Evolutionary conservation across 2,329 filamentous ascomycete genomes (phyloP).

Genomic region (Diaporthe amygdali): DNA sequence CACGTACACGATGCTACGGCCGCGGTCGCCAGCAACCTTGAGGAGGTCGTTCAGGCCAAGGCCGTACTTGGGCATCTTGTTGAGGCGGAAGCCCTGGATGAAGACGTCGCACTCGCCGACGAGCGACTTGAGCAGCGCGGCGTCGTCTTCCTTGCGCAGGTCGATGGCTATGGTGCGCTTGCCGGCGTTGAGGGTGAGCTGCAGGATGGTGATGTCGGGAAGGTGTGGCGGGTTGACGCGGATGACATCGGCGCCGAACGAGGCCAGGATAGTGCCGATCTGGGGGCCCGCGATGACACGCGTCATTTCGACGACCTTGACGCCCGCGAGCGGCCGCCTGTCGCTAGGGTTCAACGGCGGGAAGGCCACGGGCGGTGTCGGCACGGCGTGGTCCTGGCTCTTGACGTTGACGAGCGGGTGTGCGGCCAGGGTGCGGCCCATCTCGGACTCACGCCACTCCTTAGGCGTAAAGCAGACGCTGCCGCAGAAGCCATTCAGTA

Average conservation of each 20-base stretch:
- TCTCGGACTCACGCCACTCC: slow-evolving; percentile 47
- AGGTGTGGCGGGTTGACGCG: slow-evolving; percentile 48
- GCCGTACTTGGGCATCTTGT: slow-evolving; percentile 46
- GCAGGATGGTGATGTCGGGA: slow-evolving; percentile 45
- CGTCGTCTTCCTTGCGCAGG: slow-evolving; percentile 33
- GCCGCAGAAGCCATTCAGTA: slow-evolving; percentile 47
- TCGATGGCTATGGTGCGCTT: slow-evolving; percentile 53
- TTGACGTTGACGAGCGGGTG: slow-evolving; percentile 49
- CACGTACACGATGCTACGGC: slow-evolving; percentile 51
- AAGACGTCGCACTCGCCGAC: slow-evolving; percentile 57
- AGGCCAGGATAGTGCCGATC: slow-evolving; percentile 47
- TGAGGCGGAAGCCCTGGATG: slow-evolving; percentile 56
- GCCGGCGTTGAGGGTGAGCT: slow-evolving; percentile 50
- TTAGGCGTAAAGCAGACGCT: slow-evolving; percentile 49
- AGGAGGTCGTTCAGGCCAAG: slow-evolving; percentile 46
- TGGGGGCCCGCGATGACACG: slow-evolving; percentile 53
- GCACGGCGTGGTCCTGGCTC: slow-evolving; percentile 38
- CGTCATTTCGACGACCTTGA: slow-evolving; percentile 56
- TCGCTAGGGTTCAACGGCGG: slow-evolving; percentile 34
- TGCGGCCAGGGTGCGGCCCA: slow-evolving; percentile 46
- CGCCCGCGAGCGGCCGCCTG: slow-evolving; percentile 45
- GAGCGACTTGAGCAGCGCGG: slow-evolving; percentile 34
- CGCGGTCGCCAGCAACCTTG: slow-evolving; percentile 42
- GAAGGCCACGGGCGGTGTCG: slow-evolving; percentile 40
- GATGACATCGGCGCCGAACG: slow-evolving; percentile 52